These are phyloP conservation scores for Aspergillus ochraceus DNA, from an alignment of 2,329 filamentous ascomycete genomes.

Conservation along the genomic window DNA sequence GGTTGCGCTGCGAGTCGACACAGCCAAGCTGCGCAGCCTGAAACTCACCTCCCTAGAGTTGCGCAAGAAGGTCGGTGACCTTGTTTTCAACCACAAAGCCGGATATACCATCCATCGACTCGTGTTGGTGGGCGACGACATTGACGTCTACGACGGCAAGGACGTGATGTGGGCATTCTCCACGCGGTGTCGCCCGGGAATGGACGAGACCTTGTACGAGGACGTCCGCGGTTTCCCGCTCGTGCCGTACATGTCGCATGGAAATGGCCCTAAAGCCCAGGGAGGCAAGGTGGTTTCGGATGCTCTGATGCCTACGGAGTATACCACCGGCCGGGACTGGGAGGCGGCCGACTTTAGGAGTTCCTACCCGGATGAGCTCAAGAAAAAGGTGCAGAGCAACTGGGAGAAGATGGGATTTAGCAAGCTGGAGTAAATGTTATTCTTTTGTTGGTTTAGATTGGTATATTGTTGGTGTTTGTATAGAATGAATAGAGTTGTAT, in stretches of 20 bases:
- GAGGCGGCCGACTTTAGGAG: conserved; percentile 33
- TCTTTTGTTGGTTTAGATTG: neutral
- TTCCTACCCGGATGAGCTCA: conserved; percentile 42
- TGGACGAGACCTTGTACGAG: conserved; percentile 49
- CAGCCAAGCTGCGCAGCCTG: conserved; percentile 55
- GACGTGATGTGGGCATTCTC: conserved; percentile 53
- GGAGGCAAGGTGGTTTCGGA: conserved; percentile 52
- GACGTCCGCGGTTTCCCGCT: conserved; percentile 47
- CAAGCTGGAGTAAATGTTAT: conserved; percentile 1
- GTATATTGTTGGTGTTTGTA: neutral
- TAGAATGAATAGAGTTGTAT: neutral
- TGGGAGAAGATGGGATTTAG: conserved; percentile 36
- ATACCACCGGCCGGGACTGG: conserved; percentile 37
- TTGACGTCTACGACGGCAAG: conserved; percentile 48
- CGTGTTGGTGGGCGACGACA: conserved; percentile 49
- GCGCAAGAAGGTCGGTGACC: conserved; percentile 42
- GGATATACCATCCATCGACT: conserved; percentile 47
- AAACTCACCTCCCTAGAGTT: conserved; percentile 49
- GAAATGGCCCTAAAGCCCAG: conserved; percentile 26
- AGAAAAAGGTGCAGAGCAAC: conserved; percentile 39
- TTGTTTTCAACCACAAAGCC: conserved; percentile 45
- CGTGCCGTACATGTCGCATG: conserved; percentile 51
- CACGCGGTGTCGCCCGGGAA: conserved; percentile 48
- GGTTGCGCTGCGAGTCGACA: conserved; percentile 58
- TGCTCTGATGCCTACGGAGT: conserved; percentile 46